Base-by-base conservation (phyloP, 2,329 filamentous ascomycete species). In the Colletotrichum salicis region DNA sequence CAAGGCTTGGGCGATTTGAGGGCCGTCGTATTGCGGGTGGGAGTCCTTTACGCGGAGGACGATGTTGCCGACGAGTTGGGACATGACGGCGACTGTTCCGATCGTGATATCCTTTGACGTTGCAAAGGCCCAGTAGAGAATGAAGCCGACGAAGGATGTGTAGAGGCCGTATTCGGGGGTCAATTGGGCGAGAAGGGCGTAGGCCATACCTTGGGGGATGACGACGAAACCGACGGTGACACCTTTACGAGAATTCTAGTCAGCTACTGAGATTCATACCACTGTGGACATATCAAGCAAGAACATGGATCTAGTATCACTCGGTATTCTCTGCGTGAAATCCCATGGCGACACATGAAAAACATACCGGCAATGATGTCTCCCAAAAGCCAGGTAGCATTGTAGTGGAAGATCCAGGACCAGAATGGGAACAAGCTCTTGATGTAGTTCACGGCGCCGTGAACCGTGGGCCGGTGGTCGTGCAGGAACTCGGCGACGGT, bases 101-200 rank as follows among this genome's bases (percentile, higher is more conserved):
- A 95, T 95, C 11, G 93, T 94, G 78, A 96, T 95, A 79, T 96
- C 93, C 78, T 95, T 95, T 8, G 93, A 95, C 0, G 93, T 95
- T 45, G 92, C 93, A 78, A 95, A 95, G 69, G 94, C 88, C 93
- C 93, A 95, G 82, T 96, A 96, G 64, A 94, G 86, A 64, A 94
- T 82, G 37, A 94, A 92, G 61, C 93, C 93, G 80, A 94, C 93
- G 77, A 96, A 96, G 0, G 93, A 95, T 0, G 93, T 94, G 81
- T 96, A 96, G 0, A 96, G 84, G 45, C 93, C 93, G 76, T 89
- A 95, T 75, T 94, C 87, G 3, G 90, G 87, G 0, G 87, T 85
- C 19, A 96, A 84, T 54, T 90, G 84, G 29, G 93, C 93, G 27
- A 96, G 85, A 41, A 91, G 83, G 13, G 93, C 93, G 78, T 96